A percentile compares a stretch with the other conserved stretches of the same genome.
Conservation (phyloP, 108 stramenopile genomes). For the Schizochytrium sp. region DNA sequence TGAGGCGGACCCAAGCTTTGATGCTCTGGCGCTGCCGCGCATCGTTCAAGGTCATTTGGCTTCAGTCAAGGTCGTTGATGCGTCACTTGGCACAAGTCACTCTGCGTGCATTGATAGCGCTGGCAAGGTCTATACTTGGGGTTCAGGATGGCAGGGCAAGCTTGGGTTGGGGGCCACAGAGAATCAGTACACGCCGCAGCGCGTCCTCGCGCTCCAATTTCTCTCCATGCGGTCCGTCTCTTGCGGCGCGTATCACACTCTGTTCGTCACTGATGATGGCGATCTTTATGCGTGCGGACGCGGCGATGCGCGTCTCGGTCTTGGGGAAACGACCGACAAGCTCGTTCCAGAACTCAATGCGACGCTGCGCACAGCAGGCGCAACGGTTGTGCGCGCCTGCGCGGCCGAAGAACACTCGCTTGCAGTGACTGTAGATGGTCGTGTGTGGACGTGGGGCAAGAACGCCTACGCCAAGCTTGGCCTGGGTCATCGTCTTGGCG, state of each 20-base stretch:
- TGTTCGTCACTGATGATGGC: background rate
- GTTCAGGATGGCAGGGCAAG: constrained; percentile 1
- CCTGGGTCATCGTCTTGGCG: background rate
- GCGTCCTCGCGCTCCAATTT: background rate
- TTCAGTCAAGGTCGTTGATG: background rate
- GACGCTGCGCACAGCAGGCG: background rate
- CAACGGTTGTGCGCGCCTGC: background rate
- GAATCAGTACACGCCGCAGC: constrained; percentile 4
- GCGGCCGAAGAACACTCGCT: constrained; percentile 5
- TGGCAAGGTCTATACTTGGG: constrained; percentile 2
- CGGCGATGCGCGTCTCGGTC: background rate
- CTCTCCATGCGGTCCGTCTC: background rate
- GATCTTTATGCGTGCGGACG: constrained; percentile 1
- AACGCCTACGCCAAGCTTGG: background rate
- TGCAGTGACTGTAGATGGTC: background rate
- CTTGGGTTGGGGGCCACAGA: background rate
- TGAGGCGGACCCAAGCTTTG: background rate
- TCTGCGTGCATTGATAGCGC: background rate
- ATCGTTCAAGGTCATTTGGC: background rate
- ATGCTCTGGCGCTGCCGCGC: background rate
- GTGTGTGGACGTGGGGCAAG: constrained; percentile 13
- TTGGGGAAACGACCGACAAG: background rate
- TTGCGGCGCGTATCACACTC: background rate
- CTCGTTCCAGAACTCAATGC: background rate
- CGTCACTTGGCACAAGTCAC: background rate